Base-by-base conservation (phyloP, 2,329 filamentous ascomycete genomes). In the Fusarium redolens region DNA sequence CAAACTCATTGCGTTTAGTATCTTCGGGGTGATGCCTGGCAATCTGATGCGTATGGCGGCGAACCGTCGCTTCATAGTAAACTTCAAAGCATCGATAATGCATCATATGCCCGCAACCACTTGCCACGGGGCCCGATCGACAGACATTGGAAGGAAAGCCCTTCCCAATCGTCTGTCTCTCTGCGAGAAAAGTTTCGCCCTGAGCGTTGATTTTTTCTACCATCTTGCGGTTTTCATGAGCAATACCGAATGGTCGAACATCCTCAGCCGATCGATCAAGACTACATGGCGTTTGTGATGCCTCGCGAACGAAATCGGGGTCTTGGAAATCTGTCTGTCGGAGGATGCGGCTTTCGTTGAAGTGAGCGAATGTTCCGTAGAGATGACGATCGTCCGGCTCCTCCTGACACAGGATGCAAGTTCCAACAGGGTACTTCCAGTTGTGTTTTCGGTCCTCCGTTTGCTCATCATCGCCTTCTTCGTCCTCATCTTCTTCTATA, bases 101-200 rank as follows among this genome's bases (percentile, higher is more conserved):
- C 96, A 99, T 99, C 78, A 99, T 97, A 81, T 99, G 96, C 5
- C 96, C 96, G 81, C 96, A 99, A 14, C 96, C 94, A 40, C 93
- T 93, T 15, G 95, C 93, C 4, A 98, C 92, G 1, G 96, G 93
- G 0, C 95, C 96, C 22, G 89, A 86, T 33, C 88, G 86, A 38
- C 90, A 90, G 44, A 90, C 86, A 14, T 88, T 85, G 11, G 91
- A 86, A 5, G 94, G 92, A 78, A 97, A 99, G 1, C 96, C 96
- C 81, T 95, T 97, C 37, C 96, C 95, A 52, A 99, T 89, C 10
- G 91, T 91, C 82, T 97, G 93, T 54, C 93, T 90, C 80, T 97
- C 94, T 8, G 90, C 89, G 40, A 90, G 85, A 52, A 96, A 91
- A 43, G 89, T 89, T 43, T 92, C 87, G 18, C 96, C 95, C 47